These are phyloP conservation scores for Odonthalia washingtoniensis DNA, from an alignment of 31 red algal species.

Conservation along the genomic window DNA sequence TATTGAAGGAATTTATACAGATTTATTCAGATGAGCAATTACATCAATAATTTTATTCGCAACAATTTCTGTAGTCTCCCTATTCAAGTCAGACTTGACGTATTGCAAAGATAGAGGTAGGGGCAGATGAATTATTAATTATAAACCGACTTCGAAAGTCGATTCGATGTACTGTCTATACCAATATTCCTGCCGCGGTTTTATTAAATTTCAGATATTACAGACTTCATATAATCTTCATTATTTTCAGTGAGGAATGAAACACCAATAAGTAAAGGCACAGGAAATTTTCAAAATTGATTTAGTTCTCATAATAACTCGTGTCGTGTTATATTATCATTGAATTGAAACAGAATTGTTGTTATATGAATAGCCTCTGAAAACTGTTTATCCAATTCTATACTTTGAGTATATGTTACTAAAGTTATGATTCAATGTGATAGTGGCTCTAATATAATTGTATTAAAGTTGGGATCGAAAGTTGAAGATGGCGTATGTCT, in stretches of 20 bases:
- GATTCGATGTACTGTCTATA: slow-evolving; percentile 26
- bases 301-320: slow-evolving; percentile 15
- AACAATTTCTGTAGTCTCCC: not conserved
- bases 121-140: slow-evolving; percentile 34
- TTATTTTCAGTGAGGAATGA: slow-evolving; percentile 12
- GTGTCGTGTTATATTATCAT: slow-evolving; percentile 10
- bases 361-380: slow-evolving; percentile 41
- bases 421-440: not conserved
- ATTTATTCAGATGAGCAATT: not conserved
- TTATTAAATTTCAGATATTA: slow-evolving; percentile 6
- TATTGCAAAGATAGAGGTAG: slow-evolving; percentile 30
- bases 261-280: not conserved
- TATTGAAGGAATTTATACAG: not conserved
- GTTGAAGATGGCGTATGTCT: too few species aligned
- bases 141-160: slow-evolving; percentile 29
- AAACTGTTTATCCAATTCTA: slow-evolving; percentile 9
- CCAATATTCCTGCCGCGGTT: slow-evolving; percentile 18
- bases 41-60: not conserved
- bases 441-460: not conserved
- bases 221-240: slow-evolving; percentile 14
- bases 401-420: not conserved
- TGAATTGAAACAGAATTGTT: not conserved
- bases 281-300: slow-evolving; percentile 26
- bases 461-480: too few species aligned
- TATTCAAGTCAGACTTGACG: not conserved